These are phyloP conservation scores for Erysimum cheiri DNA, from an alignment of 441 rosid genomes.

Conservation along the genomic window DNA sequence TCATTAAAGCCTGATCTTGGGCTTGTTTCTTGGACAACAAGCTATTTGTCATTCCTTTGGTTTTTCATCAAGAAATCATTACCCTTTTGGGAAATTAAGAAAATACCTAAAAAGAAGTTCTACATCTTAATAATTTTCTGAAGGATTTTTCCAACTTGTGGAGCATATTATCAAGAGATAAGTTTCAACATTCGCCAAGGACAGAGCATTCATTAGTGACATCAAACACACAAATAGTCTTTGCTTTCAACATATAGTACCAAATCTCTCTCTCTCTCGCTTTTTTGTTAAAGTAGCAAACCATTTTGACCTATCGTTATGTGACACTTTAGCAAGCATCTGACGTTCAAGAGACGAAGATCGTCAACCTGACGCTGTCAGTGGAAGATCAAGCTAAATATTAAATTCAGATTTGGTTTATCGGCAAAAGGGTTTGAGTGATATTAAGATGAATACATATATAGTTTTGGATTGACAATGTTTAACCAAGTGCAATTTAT, in stretches of 20 bases:
- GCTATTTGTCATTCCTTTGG: conserved; percentile 40
- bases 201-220: background rate
- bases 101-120: background rate
- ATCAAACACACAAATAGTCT: background rate
- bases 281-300: background rate
- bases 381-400: background rate
- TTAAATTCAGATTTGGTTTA: background rate
- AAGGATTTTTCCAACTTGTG: background rate
- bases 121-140: too few species aligned
- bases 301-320: background rate
- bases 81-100: conserved; percentile 31
- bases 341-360: background rate
- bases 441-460: background rate
- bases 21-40: conserved; percentile 56
- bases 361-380: background rate
- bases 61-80: too few species aligned
- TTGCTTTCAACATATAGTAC: background rate
- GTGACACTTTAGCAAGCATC: background rate
- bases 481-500: background rate
- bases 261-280: background rate
- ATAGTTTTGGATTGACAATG: conserved; percentile 9
- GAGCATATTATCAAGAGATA: background rate
- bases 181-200: background rate
- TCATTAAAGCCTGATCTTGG: conserved; percentile 54
- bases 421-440: background rate